Evolutionary conservation across 176 grass and related monocot species (phyloP).

Genomic region (Oryza officinalis): DNA sequence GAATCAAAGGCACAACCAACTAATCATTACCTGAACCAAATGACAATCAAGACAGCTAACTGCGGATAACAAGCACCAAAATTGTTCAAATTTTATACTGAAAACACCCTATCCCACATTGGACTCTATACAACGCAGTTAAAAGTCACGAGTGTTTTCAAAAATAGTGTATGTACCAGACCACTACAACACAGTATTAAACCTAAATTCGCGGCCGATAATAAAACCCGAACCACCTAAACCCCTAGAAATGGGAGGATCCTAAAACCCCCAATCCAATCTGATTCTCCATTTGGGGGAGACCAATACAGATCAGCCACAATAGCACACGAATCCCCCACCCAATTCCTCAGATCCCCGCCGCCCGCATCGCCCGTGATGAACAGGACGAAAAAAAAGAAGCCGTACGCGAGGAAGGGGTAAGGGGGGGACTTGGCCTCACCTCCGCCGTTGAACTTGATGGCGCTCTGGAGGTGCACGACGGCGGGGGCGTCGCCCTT

Average conservation of each 20-base stretch:
- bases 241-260: not conserved
- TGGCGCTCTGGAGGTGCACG: constrained; percentile 80
- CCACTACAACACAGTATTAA: not conserved
- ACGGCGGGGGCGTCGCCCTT: constrained; percentile 70
- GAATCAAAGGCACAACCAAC: not conserved
- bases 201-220: not conserved
- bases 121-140: not conserved
- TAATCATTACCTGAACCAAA: not conserved
- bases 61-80: not conserved
- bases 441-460: constrained; percentile 99
- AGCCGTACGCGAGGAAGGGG: not conserved
- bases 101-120: not conserved
- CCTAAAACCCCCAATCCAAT: not conserved
- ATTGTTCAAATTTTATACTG: not conserved
- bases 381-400: not conserved
- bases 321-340: not conserved
- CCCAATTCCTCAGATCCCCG: not conserved
- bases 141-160: not conserved
- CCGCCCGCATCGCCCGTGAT: not conserved
- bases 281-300: not conserved
- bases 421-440: not conserved
- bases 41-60: not conserved
- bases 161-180: not conserved
- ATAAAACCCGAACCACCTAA: not conserved
- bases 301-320: constrained; percentile 12